Base-by-base conservation (phyloP, 257 asterid genomes). In the Anisodus acutangulus region DNA sequence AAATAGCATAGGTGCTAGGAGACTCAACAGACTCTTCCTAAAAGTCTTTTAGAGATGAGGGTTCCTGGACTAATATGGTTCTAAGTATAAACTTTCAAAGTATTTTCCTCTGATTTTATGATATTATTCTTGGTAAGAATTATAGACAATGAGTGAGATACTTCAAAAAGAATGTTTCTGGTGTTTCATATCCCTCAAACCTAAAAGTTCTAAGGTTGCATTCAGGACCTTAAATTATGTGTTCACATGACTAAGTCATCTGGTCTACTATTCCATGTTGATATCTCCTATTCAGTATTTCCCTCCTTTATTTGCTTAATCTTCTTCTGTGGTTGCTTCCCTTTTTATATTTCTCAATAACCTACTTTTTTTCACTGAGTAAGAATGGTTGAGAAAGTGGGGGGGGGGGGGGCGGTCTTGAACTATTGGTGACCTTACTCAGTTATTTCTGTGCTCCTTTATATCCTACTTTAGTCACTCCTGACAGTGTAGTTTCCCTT, bases 121-220 rank as follows among this genome's bases (percentile, higher is more conserved):
- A 22, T 22, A 22, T 22, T 22, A 22, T 22, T 22, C 26, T 22
- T 22, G 26, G 26, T 22, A 22, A 22, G 26, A 0, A 22, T 22
- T 22, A 22, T 22, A 22, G 26, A 22, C 26, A 26, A 26, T 26
- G 31, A 43, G 55, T 17, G 8, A 9, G 37, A 70, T 70, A 70
- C n/a, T 43, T 70, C 57, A 43, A 70, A n/a, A 43, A 70, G 79
- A 70, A 43, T 43, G 35, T 9, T 70, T 70, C n/a, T 43, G 57
- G 57, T 70, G 79, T 70, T 71, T 71, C 57, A n/a, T 41, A 70
- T 70, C 55, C 79, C 37, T 70, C 57, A 9, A 70, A 70, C 17
- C 58, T 9, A 43, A 43, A 71, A 17, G 79, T 71, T n/a, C 57
- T 11, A n/a, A 43, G 41, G 79, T 17, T 69, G 59, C 17, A 54